phyloP scores from a whole-genome alignment of 1,284 basidiomycete genomes.

The Afroboletus lepidellus region DNA sequence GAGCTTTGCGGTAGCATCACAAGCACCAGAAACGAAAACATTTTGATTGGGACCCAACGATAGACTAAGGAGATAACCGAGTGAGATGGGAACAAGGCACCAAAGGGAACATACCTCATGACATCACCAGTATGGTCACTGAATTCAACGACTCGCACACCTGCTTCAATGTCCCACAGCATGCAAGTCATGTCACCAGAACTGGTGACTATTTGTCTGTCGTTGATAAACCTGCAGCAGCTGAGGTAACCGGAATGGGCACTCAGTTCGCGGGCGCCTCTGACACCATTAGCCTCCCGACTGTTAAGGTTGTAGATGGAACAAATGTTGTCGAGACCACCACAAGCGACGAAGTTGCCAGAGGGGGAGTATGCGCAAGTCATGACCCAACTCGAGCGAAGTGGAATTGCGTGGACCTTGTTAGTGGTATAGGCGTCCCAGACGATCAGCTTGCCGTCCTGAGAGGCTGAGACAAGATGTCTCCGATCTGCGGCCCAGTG shows the following conservation, averaged over 20 bases:
- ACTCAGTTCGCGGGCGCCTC: constrained; percentile 86
- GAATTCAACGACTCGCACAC: constrained; percentile 93
- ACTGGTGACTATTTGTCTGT: constrained; percentile 95
- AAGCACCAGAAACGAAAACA: constrained; percentile 96
- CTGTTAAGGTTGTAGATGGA: constrained; percentile 93
- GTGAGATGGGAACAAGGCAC: constrained; percentile 11
- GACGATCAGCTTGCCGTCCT: constrained; percentile 98
- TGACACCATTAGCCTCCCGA: constrained; percentile 67
- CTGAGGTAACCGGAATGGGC: constrained; percentile 97
- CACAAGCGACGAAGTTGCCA: constrained; percentile 96
- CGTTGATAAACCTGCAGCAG: constrained; percentile 98
- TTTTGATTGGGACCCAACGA: constrained; percentile 94
- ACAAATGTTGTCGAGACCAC: constrained; percentile 98
- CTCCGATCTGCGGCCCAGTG: constrained; percentile 97
- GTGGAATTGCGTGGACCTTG: constrained; percentile 98
- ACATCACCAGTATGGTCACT: constrained; percentile 99
- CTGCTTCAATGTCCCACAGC: constrained; percentile 99
- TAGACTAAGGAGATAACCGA: constrained; percentile 52
- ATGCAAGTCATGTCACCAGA: constrained; percentile 99
- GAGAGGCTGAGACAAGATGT: constrained; percentile 97
- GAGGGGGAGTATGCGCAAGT: constrained; percentile 98
- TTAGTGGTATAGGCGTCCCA: constrained; percentile 99
- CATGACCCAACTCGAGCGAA: constrained; percentile 99
- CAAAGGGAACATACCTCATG: constrained; percentile 73
- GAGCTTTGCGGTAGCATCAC: constrained; percentile 96